phyloP scores from a whole-genome alignment of 2,329 filamentous ascomycete species.

The Apiospora marii region DNA sequence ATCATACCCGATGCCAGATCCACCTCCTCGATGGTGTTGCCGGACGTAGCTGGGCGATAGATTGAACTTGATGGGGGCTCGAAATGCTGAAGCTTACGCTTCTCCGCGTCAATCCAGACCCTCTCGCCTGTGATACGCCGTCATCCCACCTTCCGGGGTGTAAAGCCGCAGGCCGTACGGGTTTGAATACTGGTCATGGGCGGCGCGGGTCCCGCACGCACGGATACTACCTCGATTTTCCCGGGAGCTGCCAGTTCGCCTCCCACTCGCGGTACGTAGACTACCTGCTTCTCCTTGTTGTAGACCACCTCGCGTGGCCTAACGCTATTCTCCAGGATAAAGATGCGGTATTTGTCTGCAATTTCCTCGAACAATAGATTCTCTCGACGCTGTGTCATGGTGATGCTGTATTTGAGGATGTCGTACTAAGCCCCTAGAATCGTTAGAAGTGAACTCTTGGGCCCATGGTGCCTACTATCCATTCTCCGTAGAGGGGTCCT shows the following conservation, averaged over 20 bases:
- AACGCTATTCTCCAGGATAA: too few relatives aligned
- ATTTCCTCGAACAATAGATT: too few relatives aligned
- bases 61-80: background rate
- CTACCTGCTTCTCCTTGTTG: background rate
- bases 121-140: background rate
- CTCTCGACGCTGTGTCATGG: too few relatives aligned
- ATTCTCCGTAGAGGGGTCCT: too few relatives aligned
- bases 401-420: too few relatives aligned
- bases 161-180: background rate
- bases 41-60: background rate
- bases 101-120: background rate
- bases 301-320: background rate
- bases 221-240: too few relatives aligned
- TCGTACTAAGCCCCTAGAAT: too few relatives aligned
- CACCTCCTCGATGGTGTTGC: background rate
- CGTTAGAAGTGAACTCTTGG: too few relatives aligned
- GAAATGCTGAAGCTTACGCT: background rate
- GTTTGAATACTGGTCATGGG: background rate
- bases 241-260: too few relatives aligned
- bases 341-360: too few relatives aligned
- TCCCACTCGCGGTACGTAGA: background rate
- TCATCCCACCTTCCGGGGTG: background rate
- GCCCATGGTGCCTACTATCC: too few relatives aligned
- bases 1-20: background rate
- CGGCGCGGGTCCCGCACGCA: too few relatives aligned